Conservation (phyloP, 768 basidiomycete species). For the Boletellus sp. region DNA sequence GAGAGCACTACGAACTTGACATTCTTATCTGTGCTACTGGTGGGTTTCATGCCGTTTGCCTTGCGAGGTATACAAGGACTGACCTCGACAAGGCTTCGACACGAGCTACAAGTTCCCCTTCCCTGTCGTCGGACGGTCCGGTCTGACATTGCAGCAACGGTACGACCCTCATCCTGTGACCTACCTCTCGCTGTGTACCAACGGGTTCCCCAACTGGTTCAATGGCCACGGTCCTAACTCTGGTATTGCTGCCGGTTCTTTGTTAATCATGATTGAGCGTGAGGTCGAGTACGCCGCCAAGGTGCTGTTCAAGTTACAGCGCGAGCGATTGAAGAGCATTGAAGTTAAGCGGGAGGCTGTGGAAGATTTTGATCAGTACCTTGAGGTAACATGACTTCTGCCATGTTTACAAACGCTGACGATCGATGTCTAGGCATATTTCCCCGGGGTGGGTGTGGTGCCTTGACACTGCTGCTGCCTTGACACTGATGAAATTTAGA, state of each 20-base stretch:
- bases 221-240: slow-evolving; percentile 55
- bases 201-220: slow-evolving; percentile 73
- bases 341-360: slow-evolving; percentile 58
- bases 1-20: slow-evolving; percentile 51
- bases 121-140: slow-evolving; percentile 51
- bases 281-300: slow-evolving; percentile 55
- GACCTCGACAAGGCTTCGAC: slow-evolving; percentile 35
- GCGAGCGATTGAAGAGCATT: slow-evolving; percentile 59
- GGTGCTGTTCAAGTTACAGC: slow-evolving; percentile 56
- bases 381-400: slow-evolving; percentile 38
- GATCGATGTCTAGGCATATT: slow-evolving; percentile 8
- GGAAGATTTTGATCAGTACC: slow-evolving; percentile 56
- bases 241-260: slow-evolving; percentile 49
- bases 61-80: not conserved
- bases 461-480: not conserved
- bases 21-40: slow-evolving; percentile 64
- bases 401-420: not conserved
- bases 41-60: not conserved
- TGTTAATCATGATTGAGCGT: slow-evolving; percentile 53
- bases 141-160: slow-evolving; percentile 48
- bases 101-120: slow-evolving; percentile 46
- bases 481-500: slow-evolving; percentile 35
- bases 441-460: slow-evolving; percentile 7
- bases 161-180: slow-evolving; percentile 53
- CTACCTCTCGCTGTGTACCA: slow-evolving; percentile 56